phyloP scores from a whole-genome alignment of 2,329 filamentous ascomycete genomes.

The Hirsutella minnesotensis region DNA sequence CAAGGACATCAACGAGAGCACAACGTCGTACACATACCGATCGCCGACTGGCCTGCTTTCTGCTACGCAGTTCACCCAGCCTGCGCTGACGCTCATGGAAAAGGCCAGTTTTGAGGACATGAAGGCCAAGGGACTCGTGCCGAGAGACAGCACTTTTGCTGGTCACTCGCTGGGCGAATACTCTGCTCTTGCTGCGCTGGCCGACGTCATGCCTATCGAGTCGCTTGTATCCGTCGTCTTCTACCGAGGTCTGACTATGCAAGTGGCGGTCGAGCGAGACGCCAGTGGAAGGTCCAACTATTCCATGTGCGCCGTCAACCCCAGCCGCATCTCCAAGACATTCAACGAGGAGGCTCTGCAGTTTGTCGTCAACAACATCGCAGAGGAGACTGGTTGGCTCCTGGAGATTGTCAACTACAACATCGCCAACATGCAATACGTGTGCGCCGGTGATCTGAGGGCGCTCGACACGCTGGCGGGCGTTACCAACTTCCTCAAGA shows the following conservation, averaged over 20 bases:
- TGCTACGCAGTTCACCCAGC: conserved; percentile 97
- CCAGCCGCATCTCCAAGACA: conserved; percentile 93
- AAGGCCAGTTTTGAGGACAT: conserved; percentile 99
- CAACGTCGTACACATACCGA: conserved; percentile 91
- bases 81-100: conserved; percentile 95
- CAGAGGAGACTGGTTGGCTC: conserved; percentile 88
- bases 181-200: conserved; percentile 87
- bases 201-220: conserved; percentile 99
- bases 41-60: conserved; percentile 91
- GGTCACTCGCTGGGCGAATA: conserved; percentile 98
- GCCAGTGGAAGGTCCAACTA: conserved; percentile 90
- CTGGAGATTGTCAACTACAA: conserved; percentile 98
- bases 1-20: conserved; percentile 90
- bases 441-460: conserved; percentile 58
- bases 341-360: conserved; percentile 97
- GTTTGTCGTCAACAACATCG: conserved; percentile 91
- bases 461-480: conserved; percentile 63
- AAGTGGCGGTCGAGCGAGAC: conserved; percentile 96
- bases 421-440: conserved; percentile 66
- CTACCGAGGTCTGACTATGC: conserved; percentile 98
- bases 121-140: conserved; percentile 91
- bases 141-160: conserved; percentile 92
- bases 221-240: conserved; percentile 96
- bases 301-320: conserved; percentile 98
- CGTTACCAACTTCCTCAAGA: conserved; percentile 90